These are phyloP conservation scores for Pichia sp. DNA, from an alignment of 1,139 yeast species.

Conservation along the genomic window DNA sequence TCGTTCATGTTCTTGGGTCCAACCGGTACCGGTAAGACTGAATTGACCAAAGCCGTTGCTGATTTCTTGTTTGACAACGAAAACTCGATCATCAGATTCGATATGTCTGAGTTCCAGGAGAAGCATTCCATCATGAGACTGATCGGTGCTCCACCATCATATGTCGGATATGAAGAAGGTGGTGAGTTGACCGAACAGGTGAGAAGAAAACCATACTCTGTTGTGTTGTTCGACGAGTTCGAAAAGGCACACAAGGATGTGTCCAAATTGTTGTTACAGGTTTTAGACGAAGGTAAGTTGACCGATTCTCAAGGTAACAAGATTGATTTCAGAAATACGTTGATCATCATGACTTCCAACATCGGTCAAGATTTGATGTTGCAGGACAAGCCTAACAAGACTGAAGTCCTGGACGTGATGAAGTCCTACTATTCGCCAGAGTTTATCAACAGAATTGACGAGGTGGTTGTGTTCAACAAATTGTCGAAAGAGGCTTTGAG, in stretches of 20 bases:
- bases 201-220: constrained; percentile 89
- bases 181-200: constrained; percentile 97
- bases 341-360: constrained; percentile 95
- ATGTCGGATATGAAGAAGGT: constrained; percentile 91
- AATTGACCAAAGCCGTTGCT: constrained; percentile 85
- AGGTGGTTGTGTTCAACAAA: constrained; percentile 83
- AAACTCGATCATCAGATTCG: constrained; percentile 80
- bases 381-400: constrained; percentile 56
- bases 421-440: constrained; percentile 83
- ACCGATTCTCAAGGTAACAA: constrained; percentile 94
- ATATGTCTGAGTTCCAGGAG: constrained; percentile 97
- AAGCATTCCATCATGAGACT: constrained; percentile 84
- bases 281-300: constrained; percentile 87
- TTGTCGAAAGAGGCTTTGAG: constrained; percentile 69
- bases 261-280: constrained; percentile 82
- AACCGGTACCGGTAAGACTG: constrained; percentile 98
- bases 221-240: constrained; percentile 89
- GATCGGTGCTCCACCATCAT: constrained; percentile 98
- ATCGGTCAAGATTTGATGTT: constrained; percentile 88
- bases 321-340: constrained; percentile 89
- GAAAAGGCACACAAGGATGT: constrained; percentile 97
- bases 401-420: constrained; percentile 61
- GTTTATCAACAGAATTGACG: constrained; percentile 89
- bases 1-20: constrained; percentile 96
- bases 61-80: constrained; percentile 88